A percentile compares a stretch with the other conserved stretches of the same genome.
These are phyloP conservation scores for Allium sativum DNA, from an alignment of 106 monocot genomes.

Conservation along the genomic window DNA sequence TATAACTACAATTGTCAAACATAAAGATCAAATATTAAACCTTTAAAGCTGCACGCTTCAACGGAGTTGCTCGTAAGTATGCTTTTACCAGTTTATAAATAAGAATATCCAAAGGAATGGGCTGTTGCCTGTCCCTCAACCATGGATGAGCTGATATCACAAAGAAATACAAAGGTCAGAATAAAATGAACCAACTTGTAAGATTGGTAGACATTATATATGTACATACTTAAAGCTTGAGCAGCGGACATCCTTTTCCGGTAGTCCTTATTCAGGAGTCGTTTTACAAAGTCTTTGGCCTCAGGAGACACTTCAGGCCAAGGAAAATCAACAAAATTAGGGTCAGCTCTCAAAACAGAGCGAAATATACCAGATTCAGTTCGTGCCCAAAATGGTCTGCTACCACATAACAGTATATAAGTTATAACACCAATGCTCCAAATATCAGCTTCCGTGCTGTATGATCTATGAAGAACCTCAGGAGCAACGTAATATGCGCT, in stretches of 20 bases:
- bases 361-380: slow-evolving; percentile 91
- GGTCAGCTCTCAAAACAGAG: slow-evolving; percentile 69
- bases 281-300: slow-evolving; percentile 81
- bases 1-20: too few relatives aligned
- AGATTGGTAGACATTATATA: not conserved
- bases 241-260: slow-evolving; percentile 97
- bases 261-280: slow-evolving; percentile 84
- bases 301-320: slow-evolving; percentile 66
- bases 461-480: slow-evolving; percentile 88
- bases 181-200: not conserved
- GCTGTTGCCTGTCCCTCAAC: slow-evolving; percentile 55
- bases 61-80: slow-evolving; percentile 69
- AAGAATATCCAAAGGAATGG: slow-evolving; percentile 68
- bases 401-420: slow-evolving; percentile 84
- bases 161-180: not conserved
- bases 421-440: slow-evolving; percentile 95
- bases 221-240: slow-evolving; percentile 69
- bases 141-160: slow-evolving; percentile 77
- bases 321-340: slow-evolving; percentile 63
- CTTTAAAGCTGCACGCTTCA: slow-evolving; percentile 90
- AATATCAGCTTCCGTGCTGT: slow-evolving; percentile 70
- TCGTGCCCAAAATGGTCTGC: slow-evolving; percentile 77
- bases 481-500: slow-evolving; percentile 94
- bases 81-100: slow-evolving; percentile 76
- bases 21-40: slow-evolving; percentile 16